Percentiles rank a stretch among this genome's conserved stretches.
These are phyloP conservation scores for Purshia tridentata DNA, from an alignment of 306 rosid genomes.

Conservation along the genomic window DNA sequence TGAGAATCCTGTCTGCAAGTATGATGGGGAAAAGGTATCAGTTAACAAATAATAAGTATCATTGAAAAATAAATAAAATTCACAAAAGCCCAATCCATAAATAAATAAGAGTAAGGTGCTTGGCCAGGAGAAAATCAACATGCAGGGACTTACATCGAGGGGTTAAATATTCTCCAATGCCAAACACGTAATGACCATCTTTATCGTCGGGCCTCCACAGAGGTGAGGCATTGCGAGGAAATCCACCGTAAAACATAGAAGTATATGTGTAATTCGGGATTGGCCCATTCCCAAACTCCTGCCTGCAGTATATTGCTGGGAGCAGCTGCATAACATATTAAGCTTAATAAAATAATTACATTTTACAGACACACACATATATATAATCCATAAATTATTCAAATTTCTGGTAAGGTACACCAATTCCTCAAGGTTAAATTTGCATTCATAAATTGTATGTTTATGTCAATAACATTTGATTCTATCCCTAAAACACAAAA, in stretches of 20 bases:
- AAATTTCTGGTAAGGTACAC: neutral
- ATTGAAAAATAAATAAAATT: neutral
- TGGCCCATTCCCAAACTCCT: constrained; percentile 59
- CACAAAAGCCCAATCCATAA: neutral
- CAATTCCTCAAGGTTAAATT: neutral
- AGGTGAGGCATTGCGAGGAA: constrained; percentile 63
- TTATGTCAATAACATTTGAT: neutral
- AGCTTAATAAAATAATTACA: neutral
- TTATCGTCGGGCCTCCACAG: constrained; percentile 84
- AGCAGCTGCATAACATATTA: constrained; percentile 38
- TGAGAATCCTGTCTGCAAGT: constrained; percentile 66
- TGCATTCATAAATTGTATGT: neutral
- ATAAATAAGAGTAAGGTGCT: neutral
- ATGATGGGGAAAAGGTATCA: constrained; percentile 18
- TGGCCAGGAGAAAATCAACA: too few relatives aligned
- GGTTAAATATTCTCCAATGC: constrained; percentile 64
- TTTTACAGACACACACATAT: neutral
- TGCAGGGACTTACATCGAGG: constrained; percentile 52
- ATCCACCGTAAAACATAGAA: constrained; percentile 52
- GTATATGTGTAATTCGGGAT: constrained; percentile 48
- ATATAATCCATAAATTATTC: neutral
- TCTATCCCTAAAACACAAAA: neutral
- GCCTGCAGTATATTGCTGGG: constrained; percentile 53
- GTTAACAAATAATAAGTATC: constrained; percentile 1
- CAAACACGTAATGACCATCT: constrained; percentile 70